Evolutionary conservation across 2,329 filamentous ascomycete species (phyloP).

Genomic region (Chrysosporium queenslandicum): DNA sequence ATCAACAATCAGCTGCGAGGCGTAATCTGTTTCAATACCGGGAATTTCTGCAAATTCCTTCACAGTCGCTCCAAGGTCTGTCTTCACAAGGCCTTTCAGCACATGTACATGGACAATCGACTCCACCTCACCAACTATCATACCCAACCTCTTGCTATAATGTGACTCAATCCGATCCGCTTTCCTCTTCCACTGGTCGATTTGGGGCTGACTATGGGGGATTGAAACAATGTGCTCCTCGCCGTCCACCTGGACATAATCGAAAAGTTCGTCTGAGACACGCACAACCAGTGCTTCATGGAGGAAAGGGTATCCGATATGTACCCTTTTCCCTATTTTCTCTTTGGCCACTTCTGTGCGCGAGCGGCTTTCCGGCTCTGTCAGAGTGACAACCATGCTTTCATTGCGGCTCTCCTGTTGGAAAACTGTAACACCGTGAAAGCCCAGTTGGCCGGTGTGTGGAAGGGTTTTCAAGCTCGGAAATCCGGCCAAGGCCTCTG

Average conservation of each 20-base stretch:
- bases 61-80: constrained; percentile 76
- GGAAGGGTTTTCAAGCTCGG: constrained; percentile 79
- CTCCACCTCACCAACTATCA: constrained; percentile 77
- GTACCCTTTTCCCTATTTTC: constrained; percentile 75
- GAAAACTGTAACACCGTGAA: constrained; percentile 88
- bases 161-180: constrained; percentile 70
- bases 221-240: constrained; percentile 55
- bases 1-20: constrained; percentile 84
- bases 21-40: constrained; percentile 79
- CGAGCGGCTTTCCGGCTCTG: constrained; percentile 61
- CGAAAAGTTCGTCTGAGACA: constrained; percentile 88
- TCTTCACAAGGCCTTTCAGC: constrained; percentile 82
- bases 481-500: constrained; percentile 81
- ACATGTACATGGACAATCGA: constrained; percentile 86
- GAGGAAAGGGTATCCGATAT: constrained; percentile 89
- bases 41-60: constrained; percentile 86
- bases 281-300: constrained; percentile 84
- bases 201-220: constrained; percentile 65
- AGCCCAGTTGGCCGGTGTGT: constrained; percentile 69
- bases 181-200: constrained; percentile 75
- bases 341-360: constrained; percentile 62
- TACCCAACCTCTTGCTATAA: constrained; percentile 85
- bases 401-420: constrained; percentile 93
- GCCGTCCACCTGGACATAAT: constrained; percentile 62
- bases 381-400: constrained; percentile 83